These are phyloP conservation scores for Cydonia oblonga DNA, from an alignment of 331 rosid genomes.

Conservation along the genomic window DNA sequence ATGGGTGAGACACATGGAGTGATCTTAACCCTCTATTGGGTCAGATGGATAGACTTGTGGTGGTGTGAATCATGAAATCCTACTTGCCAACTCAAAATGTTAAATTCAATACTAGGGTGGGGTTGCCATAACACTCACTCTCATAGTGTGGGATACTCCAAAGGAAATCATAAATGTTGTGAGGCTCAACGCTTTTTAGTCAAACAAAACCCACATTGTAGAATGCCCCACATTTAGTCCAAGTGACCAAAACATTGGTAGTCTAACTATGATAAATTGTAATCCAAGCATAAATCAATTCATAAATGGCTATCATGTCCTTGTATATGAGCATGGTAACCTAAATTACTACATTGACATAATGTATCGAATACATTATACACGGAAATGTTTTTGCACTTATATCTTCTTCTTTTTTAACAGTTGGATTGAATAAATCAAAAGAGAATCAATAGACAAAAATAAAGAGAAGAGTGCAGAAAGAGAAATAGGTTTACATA, in stretches of 20 bases:
- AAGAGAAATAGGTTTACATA: background rate
- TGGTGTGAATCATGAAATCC: slow-evolving; percentile 28
- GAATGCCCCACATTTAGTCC: slow-evolving; percentile 8
- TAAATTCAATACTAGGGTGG: background rate
- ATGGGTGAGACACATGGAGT: slow-evolving; percentile 13
- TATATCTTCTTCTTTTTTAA: too few species aligned
- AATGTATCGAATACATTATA: background rate
- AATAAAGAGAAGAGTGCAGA: too few species aligned
- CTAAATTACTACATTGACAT: background rate
- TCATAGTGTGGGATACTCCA: slow-evolving; percentile 9
- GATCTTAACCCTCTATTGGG: slow-evolving; percentile 8
- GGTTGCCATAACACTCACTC: slow-evolving; percentile 11
- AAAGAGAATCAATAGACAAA: too few species aligned
- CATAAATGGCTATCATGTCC: background rate
- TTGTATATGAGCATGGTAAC: background rate
- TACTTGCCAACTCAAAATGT: slow-evolving; percentile 24
- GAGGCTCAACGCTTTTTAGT: slow-evolving; percentile 1
- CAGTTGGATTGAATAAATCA: too few species aligned
- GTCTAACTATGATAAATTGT: background rate
- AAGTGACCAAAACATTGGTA: too few species aligned
- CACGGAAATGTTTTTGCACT: background rate
- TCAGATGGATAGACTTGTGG: background rate
- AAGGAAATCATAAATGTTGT: background rate
- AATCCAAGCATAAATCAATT: background rate
- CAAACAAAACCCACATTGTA: slow-evolving; percentile 14